A percentile compares a stretch with the other conserved stretches of the same genome.
Evolutionary conservation across 2,329 filamentous ascomycete genomes (phyloP).

Genomic region (Cadophora sp.): DNA sequence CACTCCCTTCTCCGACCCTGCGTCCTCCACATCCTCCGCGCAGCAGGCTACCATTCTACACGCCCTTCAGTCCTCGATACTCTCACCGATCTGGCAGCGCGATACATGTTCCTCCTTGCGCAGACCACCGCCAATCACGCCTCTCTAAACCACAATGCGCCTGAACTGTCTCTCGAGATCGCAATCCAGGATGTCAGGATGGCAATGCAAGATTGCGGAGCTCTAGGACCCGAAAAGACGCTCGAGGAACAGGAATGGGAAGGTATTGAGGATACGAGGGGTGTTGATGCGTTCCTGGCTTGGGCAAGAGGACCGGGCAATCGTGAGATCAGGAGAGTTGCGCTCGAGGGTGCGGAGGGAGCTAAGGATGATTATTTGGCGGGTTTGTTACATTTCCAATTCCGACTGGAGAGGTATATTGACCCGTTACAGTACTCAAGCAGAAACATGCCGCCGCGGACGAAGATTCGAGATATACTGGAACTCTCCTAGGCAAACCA

Average conservation of each 20-base stretch:
- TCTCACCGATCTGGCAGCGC: slow-evolving; percentile 83
- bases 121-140: slow-evolving; percentile 76
- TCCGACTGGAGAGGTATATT: slow-evolving; percentile 13
- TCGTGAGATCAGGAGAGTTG: slow-evolving; percentile 81
- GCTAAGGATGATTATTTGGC: slow-evolving; percentile 75
- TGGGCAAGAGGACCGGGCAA: slow-evolving; percentile 81
- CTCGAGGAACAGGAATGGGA: slow-evolving; percentile 68
- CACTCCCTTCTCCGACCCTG: slow-evolving; percentile 85
- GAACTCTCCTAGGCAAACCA: slow-evolving; percentile 79
- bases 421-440: slow-evolving; percentile 68
- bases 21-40: slow-evolving; percentile 89
- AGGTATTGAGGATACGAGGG: slow-evolving; percentile 77
- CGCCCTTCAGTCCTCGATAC: slow-evolving; percentile 81
- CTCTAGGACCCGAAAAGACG: slow-evolving; percentile 72
- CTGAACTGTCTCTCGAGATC: slow-evolving; percentile 64
- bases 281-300: slow-evolving; percentile 76
- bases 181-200: slow-evolving; percentile 81
- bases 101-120: slow-evolving; percentile 80
- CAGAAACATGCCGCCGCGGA: slow-evolving; percentile 85
- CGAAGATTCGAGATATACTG: slow-evolving; percentile 84
- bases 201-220: slow-evolving; percentile 82
- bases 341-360: slow-evolving; percentile 70
- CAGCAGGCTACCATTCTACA: slow-evolving; percentile 86
- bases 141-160: slow-evolving; percentile 64
- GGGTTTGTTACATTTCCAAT: slow-evolving; percentile 51